Evolutionary conservation across 2,329 filamentous ascomycete species (phyloP).

Genomic region (Chaetomium sp.): DNA sequence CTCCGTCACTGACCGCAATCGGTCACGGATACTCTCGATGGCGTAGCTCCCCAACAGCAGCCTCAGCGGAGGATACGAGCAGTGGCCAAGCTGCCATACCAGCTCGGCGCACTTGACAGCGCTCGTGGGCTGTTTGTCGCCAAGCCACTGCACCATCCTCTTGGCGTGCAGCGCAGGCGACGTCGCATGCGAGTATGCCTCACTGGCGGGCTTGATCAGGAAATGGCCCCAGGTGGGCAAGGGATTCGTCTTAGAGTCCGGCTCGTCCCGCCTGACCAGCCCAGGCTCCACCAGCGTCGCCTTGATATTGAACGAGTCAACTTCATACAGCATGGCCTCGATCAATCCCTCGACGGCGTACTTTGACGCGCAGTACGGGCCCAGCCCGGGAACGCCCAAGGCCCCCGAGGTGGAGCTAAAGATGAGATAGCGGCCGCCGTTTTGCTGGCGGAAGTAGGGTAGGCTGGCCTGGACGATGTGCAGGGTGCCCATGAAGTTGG

Average conservation of each 20-base stretch:
- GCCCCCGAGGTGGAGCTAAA: slow-evolving; percentile 93
- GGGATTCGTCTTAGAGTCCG: slow-evolving; percentile 56
- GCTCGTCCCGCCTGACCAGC: slow-evolving; percentile 83
- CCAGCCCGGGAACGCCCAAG: slow-evolving; percentile 88
- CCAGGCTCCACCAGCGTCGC: slow-evolving; percentile 91
- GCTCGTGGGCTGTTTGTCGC: slow-evolving; percentile 88
- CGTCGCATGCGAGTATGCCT: slow-evolving; percentile 75
- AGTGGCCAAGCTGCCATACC: slow-evolving; percentile 93
- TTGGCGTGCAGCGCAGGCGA: slow-evolving; percentile 86
- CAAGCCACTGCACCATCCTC: slow-evolving; percentile 91
- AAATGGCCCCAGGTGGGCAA: slow-evolving; percentile 90
- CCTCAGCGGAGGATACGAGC: slow-evolving; percentile 85
- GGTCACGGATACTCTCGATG: slow-evolving; percentile 91
- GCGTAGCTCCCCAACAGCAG: slow-evolving; percentile 90
- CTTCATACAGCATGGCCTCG: slow-evolving; percentile 95
- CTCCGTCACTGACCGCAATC: slow-evolving; percentile 86
- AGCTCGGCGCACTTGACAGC: slow-evolving; percentile 91
- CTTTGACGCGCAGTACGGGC: slow-evolving; percentile 95
- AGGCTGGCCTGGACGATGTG: slow-evolving; percentile 89
- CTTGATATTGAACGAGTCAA: slow-evolving; percentile 88
- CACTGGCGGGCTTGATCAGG: slow-evolving; percentile 80
- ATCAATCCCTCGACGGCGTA: slow-evolving; percentile 95
- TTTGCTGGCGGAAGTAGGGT: slow-evolving; percentile 80
- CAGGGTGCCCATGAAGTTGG: slow-evolving; percentile 93
- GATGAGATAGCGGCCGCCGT: slow-evolving; percentile 81